Evolutionary conservation across 2,329 filamentous ascomycete species (phyloP).

Genomic region (Macrophomina tecta): DNA sequence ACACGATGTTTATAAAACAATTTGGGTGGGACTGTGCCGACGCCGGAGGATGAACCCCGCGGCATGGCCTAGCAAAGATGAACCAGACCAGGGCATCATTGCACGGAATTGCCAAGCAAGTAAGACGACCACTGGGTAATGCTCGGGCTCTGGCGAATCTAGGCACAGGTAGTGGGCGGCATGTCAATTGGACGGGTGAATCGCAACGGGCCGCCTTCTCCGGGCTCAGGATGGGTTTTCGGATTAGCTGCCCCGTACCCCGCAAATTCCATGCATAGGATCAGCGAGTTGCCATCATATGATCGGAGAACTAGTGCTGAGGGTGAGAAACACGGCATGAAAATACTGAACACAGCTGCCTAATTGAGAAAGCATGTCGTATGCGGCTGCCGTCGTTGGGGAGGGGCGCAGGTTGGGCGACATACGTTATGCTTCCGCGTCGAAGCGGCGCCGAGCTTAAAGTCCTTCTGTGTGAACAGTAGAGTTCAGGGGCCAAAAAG

Average conservation of each 20-base stretch:
- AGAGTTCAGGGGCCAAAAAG: background rate
- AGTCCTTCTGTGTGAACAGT: background rate
- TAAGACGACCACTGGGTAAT: background rate
- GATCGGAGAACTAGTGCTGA: background rate
- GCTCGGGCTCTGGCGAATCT: constrained; percentile 5
- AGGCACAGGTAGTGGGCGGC: background rate
- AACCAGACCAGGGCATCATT: background rate
- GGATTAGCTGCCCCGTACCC: constrained; percentile 18
- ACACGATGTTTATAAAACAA: background rate
- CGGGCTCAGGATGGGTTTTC: background rate
- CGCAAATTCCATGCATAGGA: constrained; percentile 8
- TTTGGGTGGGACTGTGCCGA: background rate
- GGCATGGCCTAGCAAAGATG: background rate
- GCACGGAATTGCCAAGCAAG: constrained; percentile 7
- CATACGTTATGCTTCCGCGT: background rate
- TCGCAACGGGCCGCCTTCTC: constrained; percentile 21
- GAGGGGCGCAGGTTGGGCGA: background rate
- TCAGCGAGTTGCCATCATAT: constrained; percentile 11
- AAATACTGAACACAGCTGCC: constrained; percentile 2
- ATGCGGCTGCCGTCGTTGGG: background rate
- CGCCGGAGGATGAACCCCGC: background rate
- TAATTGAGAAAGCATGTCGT: constrained; percentile 11
- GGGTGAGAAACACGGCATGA: background rate
- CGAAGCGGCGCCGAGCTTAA: background rate
- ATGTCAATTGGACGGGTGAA: constrained; percentile 11